A percentile compares a stretch with the other conserved stretches of the same genome.
Conservation (phyloP, 345 rosid genomes). For the Citrus mangshanensis region DNA sequence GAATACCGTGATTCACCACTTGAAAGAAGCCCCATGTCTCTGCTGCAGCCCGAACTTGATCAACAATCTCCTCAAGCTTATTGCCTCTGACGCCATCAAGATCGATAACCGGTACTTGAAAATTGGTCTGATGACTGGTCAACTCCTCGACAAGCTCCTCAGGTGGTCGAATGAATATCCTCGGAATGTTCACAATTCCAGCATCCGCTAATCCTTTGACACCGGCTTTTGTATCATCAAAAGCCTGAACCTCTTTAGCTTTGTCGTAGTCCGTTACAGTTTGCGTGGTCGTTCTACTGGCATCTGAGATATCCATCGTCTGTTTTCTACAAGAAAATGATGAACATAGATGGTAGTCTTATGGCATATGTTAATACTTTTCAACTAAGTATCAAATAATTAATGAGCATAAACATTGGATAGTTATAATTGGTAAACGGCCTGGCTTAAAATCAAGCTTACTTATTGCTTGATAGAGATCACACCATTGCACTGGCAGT, state of each 20-base stretch:
- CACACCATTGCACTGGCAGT: too few species aligned
- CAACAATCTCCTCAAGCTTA: conserved; percentile 15
- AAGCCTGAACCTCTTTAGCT: conserved; percentile 28
- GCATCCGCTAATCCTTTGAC: conserved; percentile 41
- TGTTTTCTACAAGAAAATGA: not conserved
- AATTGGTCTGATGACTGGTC: not conserved
- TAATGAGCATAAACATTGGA: too few species aligned
- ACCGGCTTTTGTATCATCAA: conserved; percentile 41
- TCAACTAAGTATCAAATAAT: too few species aligned
- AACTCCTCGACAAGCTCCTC: conserved; percentile 8
- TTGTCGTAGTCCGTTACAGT: not conserved
- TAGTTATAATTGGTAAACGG: too few species aligned
- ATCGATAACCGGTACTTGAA: conserved; percentile 15
- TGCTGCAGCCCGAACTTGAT: conserved; percentile 27
- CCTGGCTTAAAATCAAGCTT: too few species aligned
- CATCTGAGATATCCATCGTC: not conserved
- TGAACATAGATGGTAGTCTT: too few species aligned
- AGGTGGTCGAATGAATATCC: conserved; percentile 9
- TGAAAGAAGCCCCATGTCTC: conserved; percentile 46
- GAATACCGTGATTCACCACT: conserved; percentile 47
- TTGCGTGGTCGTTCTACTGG: not conserved
- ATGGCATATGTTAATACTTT: too few species aligned
- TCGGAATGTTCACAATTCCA: conserved; percentile 23
- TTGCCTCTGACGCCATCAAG: conserved; percentile 8
- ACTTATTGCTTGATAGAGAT: too few species aligned